Base-by-base conservation (phyloP, 768 basidiomycete genomes). In the Galerina sulciceps region DNA sequence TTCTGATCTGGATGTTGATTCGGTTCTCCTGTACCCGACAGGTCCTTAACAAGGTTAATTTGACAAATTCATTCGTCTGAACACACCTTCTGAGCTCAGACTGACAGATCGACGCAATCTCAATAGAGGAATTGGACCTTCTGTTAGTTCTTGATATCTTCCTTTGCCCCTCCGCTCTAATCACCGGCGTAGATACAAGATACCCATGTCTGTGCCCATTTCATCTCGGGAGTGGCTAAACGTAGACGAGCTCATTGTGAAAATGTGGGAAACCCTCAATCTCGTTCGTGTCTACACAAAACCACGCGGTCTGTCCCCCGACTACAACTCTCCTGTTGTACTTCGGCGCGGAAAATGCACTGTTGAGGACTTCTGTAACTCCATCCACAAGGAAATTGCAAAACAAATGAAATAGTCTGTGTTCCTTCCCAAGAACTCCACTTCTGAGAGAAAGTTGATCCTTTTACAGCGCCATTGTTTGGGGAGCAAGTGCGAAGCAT, bases 401-500 rank as follows among this genome's bases (percentile, higher is more conserved):
- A 96, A 96, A 74, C 94, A 98, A 69, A 89, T 98, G 90, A 96
- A 97, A 83, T 94, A 94, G 91, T 94, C 61, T 68, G 89, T 74
- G 4, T 18, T 40, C 23, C 50, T 9, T 41, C 13, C 41, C 26
- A 31, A 31, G 26, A 31, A 8, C 35, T 34, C 60, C 11, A n/a
- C 44, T 52, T 17, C 48, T 38, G 11, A 42, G 41, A 14, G 26
- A 41, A 38, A 47, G 11, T 47, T 26, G 40, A 17, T 40, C 10
- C 4, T 43, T 40, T 36, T 35, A n/a, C 42, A 94, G 93, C 65
- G 91, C 93, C 9, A 79, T 95, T 57, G 96, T 99, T 3, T 99
- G 94, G 94, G 96, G 96, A 48, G 81, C 94, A 0, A 96, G 94
- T 63, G 96, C 95, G n/a, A 98, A 98, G 77, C 97, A 99, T 70